A percentile compares a stretch with the other conserved stretches of the same genome.
phyloP scores from a whole-genome alignment of 176 grass and related monocot species.

The Musa schizocarpa region DNA sequence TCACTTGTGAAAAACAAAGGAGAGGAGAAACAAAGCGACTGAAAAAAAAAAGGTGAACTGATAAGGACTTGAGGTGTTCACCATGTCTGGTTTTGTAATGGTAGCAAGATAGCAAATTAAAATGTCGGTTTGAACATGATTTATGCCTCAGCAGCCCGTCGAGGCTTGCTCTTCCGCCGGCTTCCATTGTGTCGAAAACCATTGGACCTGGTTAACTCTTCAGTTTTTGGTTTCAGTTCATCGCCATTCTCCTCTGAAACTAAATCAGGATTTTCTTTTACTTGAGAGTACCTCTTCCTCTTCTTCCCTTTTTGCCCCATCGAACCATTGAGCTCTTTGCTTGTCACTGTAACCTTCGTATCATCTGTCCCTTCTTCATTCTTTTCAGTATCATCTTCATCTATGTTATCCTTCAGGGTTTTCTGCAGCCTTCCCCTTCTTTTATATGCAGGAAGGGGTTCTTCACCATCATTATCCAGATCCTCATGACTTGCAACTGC shows the following conservation, averaged over 20 bases:
- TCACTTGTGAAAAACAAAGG: not conserved
- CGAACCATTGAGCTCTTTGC: slow-evolving; percentile 11
- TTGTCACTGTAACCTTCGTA: slow-evolving; percentile 22
- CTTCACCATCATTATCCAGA: slow-evolving; percentile 47
- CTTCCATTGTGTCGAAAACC: slow-evolving; percentile 66
- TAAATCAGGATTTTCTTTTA: slow-evolving; percentile 42
- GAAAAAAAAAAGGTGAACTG: not conserved
- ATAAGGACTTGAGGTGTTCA: not conserved
- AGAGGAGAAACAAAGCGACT: not conserved
- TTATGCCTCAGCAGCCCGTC: slow-evolving; percentile 52
- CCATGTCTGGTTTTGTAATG: not conserved
- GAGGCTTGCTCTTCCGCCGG: slow-evolving; percentile 61
- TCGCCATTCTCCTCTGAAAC: slow-evolving; percentile 35
- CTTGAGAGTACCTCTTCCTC: slow-evolving; percentile 23
- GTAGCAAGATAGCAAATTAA: not conserved
- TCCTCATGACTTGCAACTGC: slow-evolving; percentile 50
- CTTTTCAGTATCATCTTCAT: slow-evolving; percentile 34
- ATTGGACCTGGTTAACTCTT: slow-evolving; percentile 40
- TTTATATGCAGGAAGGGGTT: slow-evolving; percentile 40
- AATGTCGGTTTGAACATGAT: slow-evolving; percentile 41
- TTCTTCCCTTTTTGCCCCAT: slow-evolving; percentile 29
- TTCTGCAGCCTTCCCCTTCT: slow-evolving; percentile 71
- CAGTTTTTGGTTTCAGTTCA: slow-evolving; percentile 30
- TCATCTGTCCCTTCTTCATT: slow-evolving; percentile 34
- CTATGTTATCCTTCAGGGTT: slow-evolving; percentile 33